These are phyloP conservation scores for Pichia sp. DNA, from an alignment of 1,139 yeast species.

Conservation along the genomic window DNA sequence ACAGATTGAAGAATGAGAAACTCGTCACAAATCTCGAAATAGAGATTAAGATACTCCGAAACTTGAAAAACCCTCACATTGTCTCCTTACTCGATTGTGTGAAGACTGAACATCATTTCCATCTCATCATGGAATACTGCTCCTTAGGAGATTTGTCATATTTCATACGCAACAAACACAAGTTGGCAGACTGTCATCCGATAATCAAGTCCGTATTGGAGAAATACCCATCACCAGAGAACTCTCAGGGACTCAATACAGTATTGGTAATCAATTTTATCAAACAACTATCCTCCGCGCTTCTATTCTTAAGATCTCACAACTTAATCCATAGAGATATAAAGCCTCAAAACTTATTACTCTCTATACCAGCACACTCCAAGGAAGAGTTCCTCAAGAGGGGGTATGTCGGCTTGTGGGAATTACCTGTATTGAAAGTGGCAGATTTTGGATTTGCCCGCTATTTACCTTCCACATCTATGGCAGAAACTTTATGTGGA, in stretches of 20 bases:
- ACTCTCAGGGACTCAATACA: conserved; percentile 73
- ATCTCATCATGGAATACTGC: conserved; percentile 95
- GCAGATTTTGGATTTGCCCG: conserved; percentile 99
- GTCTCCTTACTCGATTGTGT: conserved; percentile 80
- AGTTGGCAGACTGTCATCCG: conserved; percentile 70
- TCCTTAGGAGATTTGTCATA: conserved; percentile 89
- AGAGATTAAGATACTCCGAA: conserved; percentile 79
- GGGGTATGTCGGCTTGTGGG: conserved; percentile 74
- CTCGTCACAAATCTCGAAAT: conserved; percentile 84
- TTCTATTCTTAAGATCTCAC: conserved; percentile 70
- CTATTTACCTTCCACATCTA: conserved; percentile 80
- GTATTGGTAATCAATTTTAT: conserved; percentile 75
- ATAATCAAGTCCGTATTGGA: conserved; percentile 68
- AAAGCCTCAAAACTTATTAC: conserved; percentile 86
- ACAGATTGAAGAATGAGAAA: conserved; percentile 78
- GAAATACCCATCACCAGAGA: conserved; percentile 74
- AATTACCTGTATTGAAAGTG: conserved; percentile 80
- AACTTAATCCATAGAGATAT: conserved; percentile 87
- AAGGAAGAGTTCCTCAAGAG: conserved; percentile 47
- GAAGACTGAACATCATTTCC: conserved; percentile 73
- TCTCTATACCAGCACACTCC: conserved; percentile 68
- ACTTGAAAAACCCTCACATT: conserved; percentile 87
- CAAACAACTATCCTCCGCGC: conserved; percentile 79
- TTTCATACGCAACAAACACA: conserved; percentile 71
- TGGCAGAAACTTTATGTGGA: conserved; percentile 97